Evolutionary conservation across 139 green algal species (phyloP), one percentile per base, ranked within the genome.

Genomic region (Micractinium sp.): DNA sequence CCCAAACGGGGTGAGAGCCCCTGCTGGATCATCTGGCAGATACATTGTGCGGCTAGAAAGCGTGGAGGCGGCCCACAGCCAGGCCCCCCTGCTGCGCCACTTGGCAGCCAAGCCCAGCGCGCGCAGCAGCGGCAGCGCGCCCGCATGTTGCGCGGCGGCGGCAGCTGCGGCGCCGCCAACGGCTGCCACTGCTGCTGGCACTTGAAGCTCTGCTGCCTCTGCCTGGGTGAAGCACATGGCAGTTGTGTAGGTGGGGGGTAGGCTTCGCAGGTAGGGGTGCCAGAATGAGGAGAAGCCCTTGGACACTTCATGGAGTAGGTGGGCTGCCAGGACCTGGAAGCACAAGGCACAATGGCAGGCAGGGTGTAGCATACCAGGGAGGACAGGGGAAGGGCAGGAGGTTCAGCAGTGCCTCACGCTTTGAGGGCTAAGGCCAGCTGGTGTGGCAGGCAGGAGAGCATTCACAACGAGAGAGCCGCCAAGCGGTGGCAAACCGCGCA

Each of bases 31-130:
- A 71, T 86, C 95, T 9, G 94, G 93, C 47, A 98, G 74, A 66
- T 94, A 96, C 92, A 98, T 95, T 0, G 96, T 96, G 36, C 97
- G 91, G 38, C 94, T 97, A 15, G 90, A 87, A 16, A 99, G 88
- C 0, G 94, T 95, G n/a, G 93, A 94, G 2, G 90, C 66, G 0
- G 96, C 95, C 95, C 95, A 98, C 35, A 86, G 87, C 94, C 93
- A 98, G 15, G 94, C 95, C 0, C 31, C 81, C 27, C 92, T 25
- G 63, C 47, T 69, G 27, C 76, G 81, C 71, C 85, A 96, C 88
- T 96, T 95, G 36, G 83, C 74, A 36, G 89, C 88, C 31, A 96
- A 84, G 31, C 81, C 79, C 41, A 95, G 80, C 22, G 82, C 67
- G 9, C 83, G 84, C 66, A 96, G 89, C 66, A 90, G 23, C 9